Evolutionary conservation across 73 alveolate species (phyloP).

Genomic region (Tetrahymena thermophila): DNA sequence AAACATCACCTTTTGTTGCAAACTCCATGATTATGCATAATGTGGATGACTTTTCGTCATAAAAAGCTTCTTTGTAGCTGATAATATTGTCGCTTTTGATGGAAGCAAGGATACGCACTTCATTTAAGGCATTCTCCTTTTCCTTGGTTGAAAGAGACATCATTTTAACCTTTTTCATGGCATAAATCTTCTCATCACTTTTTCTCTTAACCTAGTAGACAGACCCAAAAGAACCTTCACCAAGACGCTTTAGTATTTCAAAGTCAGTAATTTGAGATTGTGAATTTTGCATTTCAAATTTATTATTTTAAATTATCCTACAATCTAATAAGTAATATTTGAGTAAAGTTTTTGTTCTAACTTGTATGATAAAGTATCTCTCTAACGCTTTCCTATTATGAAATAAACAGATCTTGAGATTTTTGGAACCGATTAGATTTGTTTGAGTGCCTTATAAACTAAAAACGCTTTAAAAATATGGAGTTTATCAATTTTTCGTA

Average conservation of each 20-base stretch:
- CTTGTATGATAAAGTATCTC: background rate
- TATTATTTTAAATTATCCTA: background rate
- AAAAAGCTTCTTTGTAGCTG: conserved; percentile 43
- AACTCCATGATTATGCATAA: conserved; percentile 92
- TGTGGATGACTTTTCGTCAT: conserved; percentile 49
- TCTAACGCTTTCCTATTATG: background rate
- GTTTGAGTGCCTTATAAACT: background rate
- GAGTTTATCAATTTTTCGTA: background rate
- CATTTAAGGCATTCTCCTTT: conserved; percentile 52
- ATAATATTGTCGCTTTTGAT: conserved; percentile 29
- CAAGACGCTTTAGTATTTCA: conserved; percentile 35
- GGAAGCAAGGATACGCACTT: conserved; percentile 46
- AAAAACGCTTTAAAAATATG: background rate
- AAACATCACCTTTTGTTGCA: conserved; percentile 89
- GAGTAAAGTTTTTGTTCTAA: background rate
- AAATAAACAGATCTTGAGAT: too few relatives aligned
- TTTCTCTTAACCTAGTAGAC: conserved; percentile 44
- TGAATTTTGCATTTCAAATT: background rate
- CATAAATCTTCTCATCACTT: conserved; percentile 39
- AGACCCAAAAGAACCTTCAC: conserved; percentile 43
- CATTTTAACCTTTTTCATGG: conserved; percentile 45
- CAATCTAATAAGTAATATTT: background rate
- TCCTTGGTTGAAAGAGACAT: conserved; percentile 24
- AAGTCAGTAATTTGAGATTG: conserved; percentile 31
- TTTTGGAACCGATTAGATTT: background rate